Conservation (phyloP, 768 basidiomycete species). For the Lactarius akahatsu region DNA sequence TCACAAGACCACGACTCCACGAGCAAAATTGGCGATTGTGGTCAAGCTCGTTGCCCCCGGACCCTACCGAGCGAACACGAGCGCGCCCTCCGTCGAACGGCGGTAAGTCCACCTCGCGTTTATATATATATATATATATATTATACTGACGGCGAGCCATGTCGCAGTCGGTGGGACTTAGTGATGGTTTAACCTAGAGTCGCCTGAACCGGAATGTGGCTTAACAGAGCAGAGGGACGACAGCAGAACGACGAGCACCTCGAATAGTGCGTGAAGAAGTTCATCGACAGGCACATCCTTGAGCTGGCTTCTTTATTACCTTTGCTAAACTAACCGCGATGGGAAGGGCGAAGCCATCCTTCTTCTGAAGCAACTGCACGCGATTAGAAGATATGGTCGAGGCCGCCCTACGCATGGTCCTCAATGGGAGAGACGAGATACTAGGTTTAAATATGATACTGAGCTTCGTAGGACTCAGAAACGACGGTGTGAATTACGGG, state of each 20-base stretch:
- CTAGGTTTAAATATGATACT: neutral
- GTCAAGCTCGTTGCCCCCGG: too few relatives aligned
- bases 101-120: too few relatives aligned
- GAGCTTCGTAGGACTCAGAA: neutral
- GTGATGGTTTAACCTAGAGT: constrained; percentile 58
- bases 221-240: neutral
- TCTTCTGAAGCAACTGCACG: constrained; percentile 60
- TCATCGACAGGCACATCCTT: constrained; percentile 89
- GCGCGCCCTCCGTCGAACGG: too few relatives aligned
- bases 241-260: constrained; percentile 43
- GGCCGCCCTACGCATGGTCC: constrained; percentile 9
- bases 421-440: constrained; percentile 4
- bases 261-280: constrained; percentile 78
- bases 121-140: too few relatives aligned
- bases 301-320: constrained; percentile 92
- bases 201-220: constrained; percentile 44
- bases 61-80: too few relatives aligned
- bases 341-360: too few relatives aligned
- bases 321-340: too few relatives aligned
- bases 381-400: constrained; percentile 43
- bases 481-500: neutral
- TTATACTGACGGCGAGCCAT: too few relatives aligned
- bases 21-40: too few relatives aligned
- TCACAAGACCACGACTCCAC: too few relatives aligned
- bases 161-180: too few relatives aligned